Evolutionary conservation across 345 rosid genomes (phyloP), one percentile per base, ranked within the genome.

Genomic region (Eucalyptus decipiens): DNA sequence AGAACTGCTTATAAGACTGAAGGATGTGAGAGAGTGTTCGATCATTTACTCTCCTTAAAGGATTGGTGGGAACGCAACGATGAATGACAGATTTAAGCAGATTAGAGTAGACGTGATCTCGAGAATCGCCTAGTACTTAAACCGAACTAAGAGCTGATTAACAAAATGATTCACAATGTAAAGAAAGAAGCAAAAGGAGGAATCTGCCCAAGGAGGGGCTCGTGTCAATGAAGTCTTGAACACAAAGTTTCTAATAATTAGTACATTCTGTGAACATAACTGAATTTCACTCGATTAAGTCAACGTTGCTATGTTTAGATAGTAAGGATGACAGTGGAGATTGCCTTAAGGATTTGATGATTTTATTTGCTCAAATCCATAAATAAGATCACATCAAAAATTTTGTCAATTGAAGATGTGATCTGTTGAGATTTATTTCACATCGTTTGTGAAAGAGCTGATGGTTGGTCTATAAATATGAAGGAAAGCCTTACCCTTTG

Each of bases 1-100:
- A 91, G 6, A 72, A 92, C 93, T 91, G 87, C 86, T 86, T 72
- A 85, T 37, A 30, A 18, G 17, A 85, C 42, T 21, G 30, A 76
- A 76, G 83, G 83, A 76, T 76, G 85, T 40, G 43, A 76, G 85
- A 37, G 85, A 76, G 28, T 14, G 45, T 37, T 37, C 14, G 85
- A 76, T 23, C 47, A 40, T 40, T 11, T 76, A 21, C 47, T 40
- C 47, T 40, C 14, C 47, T 40, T 76, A 21, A 21, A 40, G 21
- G 47, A 76, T 76, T 24, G 45, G 47, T 21, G 30, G 30, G 47
- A 21, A 76, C 12, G 83, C 83, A 21, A 37, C 28, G 16, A 12
- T 40, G 47, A 40, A 76, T 40, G 85, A 21, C 30, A 40, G 83
- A 40, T 37, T 6, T 15, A 43, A 76, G 85, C 47, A 40, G 85